A percentile compares a stretch with the other conserved stretches of the same genome.
Evolutionary conservation across 2,329 filamentous ascomycete genomes (phyloP).

Genomic region (Lecanoromycetidae sp.): DNA sequence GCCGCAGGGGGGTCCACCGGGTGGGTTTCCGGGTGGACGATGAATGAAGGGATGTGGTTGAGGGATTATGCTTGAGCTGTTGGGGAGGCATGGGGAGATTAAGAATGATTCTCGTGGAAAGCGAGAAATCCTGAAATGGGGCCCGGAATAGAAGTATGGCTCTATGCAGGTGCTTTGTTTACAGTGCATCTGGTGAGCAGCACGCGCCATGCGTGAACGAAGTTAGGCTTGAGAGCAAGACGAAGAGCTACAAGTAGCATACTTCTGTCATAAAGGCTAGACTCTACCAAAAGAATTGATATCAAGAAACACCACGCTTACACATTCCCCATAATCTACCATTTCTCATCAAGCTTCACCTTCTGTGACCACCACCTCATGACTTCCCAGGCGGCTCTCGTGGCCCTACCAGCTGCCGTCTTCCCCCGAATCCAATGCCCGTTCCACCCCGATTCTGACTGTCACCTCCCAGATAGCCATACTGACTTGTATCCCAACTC

Average conservation of each 20-base stretch:
- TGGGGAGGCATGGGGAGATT: background rate
- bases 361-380: background rate
- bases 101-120: background rate
- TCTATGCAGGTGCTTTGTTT: background rate
- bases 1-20: slow-evolving; percentile 5
- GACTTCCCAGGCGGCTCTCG: slow-evolving; percentile 22
- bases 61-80: no score
- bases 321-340: background rate
- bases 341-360: background rate
- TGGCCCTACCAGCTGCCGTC: slow-evolving; percentile 52
- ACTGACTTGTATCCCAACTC: slow-evolving; percentile 53
- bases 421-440: slow-evolving; percentile 40
- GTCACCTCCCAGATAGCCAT: slow-evolving; percentile 51
- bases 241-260: background rate
- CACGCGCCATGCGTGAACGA: background rate
- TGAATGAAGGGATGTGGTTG: background rate
- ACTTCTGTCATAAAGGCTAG: background rate
- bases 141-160: background rate
- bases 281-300: background rate
- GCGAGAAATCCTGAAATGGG: background rate
- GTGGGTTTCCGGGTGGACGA: slow-evolving; percentile 6
- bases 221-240: background rate
- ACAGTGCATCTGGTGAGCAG: background rate
- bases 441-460: slow-evolving; percentile 44
- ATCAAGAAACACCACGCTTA: background rate